Base-by-base conservation (phyloP, 2,329 filamentous ascomycete genomes). In the Epichloe bromicola region DNA sequence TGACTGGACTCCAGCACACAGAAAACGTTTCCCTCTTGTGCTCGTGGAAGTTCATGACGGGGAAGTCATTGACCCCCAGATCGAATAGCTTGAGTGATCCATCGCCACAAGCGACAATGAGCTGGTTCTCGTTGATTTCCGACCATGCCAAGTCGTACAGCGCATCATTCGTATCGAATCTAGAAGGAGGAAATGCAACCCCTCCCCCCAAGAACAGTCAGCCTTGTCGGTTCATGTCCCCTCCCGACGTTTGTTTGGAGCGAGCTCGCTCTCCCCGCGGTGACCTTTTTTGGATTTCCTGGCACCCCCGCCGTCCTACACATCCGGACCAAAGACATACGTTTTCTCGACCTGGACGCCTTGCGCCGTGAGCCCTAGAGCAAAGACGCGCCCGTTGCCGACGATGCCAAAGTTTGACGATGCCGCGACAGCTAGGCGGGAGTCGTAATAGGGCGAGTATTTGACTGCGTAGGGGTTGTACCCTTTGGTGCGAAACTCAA, bases 401-500 rank as follows among this genome's bases (percentile, higher is more conserved):
- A 98, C 91, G 39, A 98, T 86, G 39, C 93, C 93, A 70, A 93
- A 98, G 74, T 98, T 97, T 56, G 91, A 82, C n/a, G 89, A 86
- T 1, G 86, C 79, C 33, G 88, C 87, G 60, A 96, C 89, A 52
- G 91, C 91, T 57, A 98, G 82, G 56, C 90, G 83, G 58, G 87
- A 93, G 72, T 97, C 93, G 73, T 94, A 95, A 74, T 96, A 98
- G 6, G 93, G 93, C 51, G 91, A 97, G 75, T 97, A 98, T 71
- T 96, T 95, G 69, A 96, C 89, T 59, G 87, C 88, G 71, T 95
- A 96, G 61, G 90, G 90, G 68, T 97, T 95, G 77, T 82, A 97
- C 62, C 93, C 93, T 65, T 88, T 79, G 20, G 93, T 97, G 57
- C 87, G 85, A 71, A 87, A 97, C 70, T 96, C 89, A 60, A 97